phyloP scores from a whole-genome alignment of 2,329 filamentous ascomycete genomes.

The Colletotrichum limetticola region DNA sequence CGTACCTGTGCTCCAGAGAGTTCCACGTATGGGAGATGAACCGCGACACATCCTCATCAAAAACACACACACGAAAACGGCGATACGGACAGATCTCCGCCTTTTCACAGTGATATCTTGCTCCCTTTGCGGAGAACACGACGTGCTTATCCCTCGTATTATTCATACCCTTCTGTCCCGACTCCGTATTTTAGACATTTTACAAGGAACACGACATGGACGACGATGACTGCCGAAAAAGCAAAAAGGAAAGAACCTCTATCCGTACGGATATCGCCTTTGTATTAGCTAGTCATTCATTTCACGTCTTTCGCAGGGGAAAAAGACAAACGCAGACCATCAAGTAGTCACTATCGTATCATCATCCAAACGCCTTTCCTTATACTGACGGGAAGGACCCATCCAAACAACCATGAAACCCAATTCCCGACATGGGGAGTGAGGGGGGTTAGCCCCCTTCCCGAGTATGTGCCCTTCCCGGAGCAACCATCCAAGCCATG shows the following conservation, averaged over 20 bases:
- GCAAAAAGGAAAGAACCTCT: constrained; percentile 9
- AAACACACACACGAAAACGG: background rate
- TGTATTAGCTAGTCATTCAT: constrained; percentile 24
- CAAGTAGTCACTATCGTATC: constrained; percentile 14
- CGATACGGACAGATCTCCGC: constrained; percentile 3
- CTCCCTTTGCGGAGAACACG: background rate
- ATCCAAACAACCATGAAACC: constrained; percentile 28
- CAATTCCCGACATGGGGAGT: background rate
- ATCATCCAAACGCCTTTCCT: constrained; percentile 28
- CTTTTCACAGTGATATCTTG: background rate
- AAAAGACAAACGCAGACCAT: constrained; percentile 22
- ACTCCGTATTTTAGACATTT: constrained; percentile 11
- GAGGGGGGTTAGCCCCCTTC: background rate
- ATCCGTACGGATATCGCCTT: background rate
- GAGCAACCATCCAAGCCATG: background rate
- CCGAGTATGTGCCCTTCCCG: background rate
- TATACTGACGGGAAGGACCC: constrained; percentile 13
- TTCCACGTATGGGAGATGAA: constrained; percentile 8
- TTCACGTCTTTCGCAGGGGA: background rate
- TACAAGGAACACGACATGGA: constrained; percentile 12
- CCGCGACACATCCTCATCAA: background rate
- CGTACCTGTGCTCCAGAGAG: constrained; percentile 1
- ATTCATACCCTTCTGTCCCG: constrained; percentile 8
- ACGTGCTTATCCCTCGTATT: constrained; percentile 8
- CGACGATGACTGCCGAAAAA: background rate